Evolutionary conservation across 495 filamentous ascomycete genomes (phyloP).

Genomic region (Venustampulla echinocandica): DNA sequence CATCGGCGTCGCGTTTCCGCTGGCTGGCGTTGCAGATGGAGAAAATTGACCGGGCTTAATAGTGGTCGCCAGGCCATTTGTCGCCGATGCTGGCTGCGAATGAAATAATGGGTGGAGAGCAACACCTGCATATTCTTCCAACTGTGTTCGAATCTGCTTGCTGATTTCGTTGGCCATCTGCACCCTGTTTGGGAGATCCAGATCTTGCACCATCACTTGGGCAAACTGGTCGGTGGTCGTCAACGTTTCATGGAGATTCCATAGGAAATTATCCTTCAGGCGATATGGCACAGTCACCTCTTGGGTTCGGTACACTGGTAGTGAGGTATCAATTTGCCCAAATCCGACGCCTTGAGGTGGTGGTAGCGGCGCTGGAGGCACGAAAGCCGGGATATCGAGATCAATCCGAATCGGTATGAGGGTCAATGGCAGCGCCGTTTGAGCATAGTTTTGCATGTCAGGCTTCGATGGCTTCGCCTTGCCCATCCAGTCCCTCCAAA

Average conservation of each 20-base stretch:
- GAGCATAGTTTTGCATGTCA: constrained; percentile 71
- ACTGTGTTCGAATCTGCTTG: constrained; percentile 84
- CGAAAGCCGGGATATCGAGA: constrained; percentile 75
- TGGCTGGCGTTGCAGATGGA: constrained; percentile 43
- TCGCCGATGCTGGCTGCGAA: constrained; percentile 38
- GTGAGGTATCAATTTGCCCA: constrained; percentile 44
- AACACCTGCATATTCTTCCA: constrained; percentile 94
- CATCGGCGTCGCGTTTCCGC: constrained; percentile 41
- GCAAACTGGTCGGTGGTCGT: constrained; percentile 96
- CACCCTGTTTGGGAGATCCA: constrained; percentile 74
- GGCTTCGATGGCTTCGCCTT: constrained; percentile 47
- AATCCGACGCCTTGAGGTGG: constrained; percentile 48
- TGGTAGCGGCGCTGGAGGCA: constrained; percentile 64
- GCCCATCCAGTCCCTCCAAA: constrained; percentile 92
- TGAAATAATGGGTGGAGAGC: constrained; percentile 90
- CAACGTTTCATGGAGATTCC: constrained; percentile 93
- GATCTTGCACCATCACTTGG: constrained; percentile 78
- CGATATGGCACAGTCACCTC: constrained; percentile 75
- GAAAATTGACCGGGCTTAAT: constrained; percentile 33
- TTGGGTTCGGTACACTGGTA: constrained; percentile 66
- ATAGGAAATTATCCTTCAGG: constrained; percentile 88
- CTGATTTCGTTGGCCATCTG: constrained; percentile 69
- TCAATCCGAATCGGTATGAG: constrained; percentile 96
- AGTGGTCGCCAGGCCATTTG: constrained; percentile 35
- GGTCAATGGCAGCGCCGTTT: constrained; percentile 76